Evolutionary conservation across 257 asterid species (phyloP).

Genomic region (Solanum medicagineum): DNA sequence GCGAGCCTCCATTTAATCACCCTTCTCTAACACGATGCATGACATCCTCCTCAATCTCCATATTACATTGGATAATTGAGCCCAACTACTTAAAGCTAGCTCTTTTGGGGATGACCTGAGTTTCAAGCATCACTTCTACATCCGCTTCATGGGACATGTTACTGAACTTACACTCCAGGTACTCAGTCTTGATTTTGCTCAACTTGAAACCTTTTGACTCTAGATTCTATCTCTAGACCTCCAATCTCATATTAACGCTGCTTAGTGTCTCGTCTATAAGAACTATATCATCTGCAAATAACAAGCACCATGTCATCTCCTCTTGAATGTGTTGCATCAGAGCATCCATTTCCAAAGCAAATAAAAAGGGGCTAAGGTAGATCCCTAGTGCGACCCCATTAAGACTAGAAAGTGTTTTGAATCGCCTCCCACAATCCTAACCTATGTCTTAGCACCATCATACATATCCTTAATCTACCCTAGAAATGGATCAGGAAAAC

Average conservation of each 20-base stretch:
- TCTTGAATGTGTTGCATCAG: neutral
- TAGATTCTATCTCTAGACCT: neutral
- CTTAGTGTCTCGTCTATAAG: neutral
- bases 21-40: neutral
- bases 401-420: neutral
- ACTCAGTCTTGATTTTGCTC: neutral
- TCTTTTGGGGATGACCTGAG: neutral
- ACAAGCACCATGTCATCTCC: neutral
- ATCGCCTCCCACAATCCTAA: neutral
- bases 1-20: neutral
- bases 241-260: neutral
- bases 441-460: neutral
- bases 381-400: neutral
- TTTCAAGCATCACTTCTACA: neutral
- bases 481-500: neutral
- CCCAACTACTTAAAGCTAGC: neutral
- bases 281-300: neutral
- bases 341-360: neutral
- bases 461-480: neutral
- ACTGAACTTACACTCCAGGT: neutral
- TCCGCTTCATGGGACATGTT: neutral
- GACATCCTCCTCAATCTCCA: neutral
- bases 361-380: neutral
- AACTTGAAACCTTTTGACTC: neutral
- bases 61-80: neutral